Evolutionary conservation across 2,329 filamentous ascomycete species (phyloP).

Genomic region (Scytalidium sp.): DNA sequence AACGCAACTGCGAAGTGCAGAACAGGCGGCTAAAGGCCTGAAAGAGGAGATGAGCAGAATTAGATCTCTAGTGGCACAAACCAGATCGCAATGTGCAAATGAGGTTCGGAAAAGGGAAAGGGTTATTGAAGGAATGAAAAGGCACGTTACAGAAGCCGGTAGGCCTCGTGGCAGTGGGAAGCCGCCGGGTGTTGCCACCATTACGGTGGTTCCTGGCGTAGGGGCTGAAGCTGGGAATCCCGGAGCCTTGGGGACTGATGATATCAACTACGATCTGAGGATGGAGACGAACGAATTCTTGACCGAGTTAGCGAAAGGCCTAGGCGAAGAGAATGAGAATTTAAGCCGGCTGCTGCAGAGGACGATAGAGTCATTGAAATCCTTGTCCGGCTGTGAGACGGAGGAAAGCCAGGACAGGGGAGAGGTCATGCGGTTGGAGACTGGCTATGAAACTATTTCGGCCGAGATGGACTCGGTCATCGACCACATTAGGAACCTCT

Average conservation of each 20-base stretch:
- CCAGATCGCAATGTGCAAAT: conserved; percentile 81
- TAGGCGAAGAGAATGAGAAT: conserved; percentile 90
- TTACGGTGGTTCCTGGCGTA: conserved; percentile 54
- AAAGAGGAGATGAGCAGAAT: conserved; percentile 81
- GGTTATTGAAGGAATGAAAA: conserved; percentile 85
- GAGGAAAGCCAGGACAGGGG: conserved; percentile 25
- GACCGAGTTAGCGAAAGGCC: conserved; percentile 74
- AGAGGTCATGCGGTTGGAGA: conserved; percentile 23
- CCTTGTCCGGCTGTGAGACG: conserved; percentile 59
- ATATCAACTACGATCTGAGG: conserved; percentile 66
- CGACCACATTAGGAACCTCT: conserved; percentile 74
- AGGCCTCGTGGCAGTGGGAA: conserved; percentile 57
- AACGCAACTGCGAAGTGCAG: conserved; percentile 68
- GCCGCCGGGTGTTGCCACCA: conserved; percentile 52
- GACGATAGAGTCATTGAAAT: conserved; percentile 68
- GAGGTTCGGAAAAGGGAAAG: conserved; percentile 88
- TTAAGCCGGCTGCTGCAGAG: conserved; percentile 69
- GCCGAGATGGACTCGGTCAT: conserved; percentile 73
- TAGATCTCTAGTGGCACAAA: conserved; percentile 77
- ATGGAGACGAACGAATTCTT: conserved; percentile 91
- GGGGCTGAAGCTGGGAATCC: conserved; percentile 34
- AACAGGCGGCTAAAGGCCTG: conserved; percentile 69
- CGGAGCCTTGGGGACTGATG: conserved; percentile 26
- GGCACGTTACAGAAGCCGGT: conserved; percentile 72
- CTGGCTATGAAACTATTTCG: conserved; percentile 62